These are phyloP conservation scores for Spongospora subterranea DNA, from an alignment of 208 protist species.

Conservation along the genomic window DNA sequence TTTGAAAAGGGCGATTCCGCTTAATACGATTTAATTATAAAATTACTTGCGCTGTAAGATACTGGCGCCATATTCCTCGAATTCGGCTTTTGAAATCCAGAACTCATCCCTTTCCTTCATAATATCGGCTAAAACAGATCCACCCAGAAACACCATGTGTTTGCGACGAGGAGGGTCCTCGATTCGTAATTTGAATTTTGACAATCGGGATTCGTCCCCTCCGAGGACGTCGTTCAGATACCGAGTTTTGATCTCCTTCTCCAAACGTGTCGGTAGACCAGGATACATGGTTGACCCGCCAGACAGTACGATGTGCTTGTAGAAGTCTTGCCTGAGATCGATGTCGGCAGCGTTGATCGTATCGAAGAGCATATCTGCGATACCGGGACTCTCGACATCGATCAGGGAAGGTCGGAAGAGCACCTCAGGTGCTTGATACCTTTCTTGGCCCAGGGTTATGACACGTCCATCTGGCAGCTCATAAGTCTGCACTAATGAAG, in stretches of 20 bases:
- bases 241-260: conserved; percentile 87
- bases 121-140: conserved; percentile 90
- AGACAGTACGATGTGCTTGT: conserved; percentile 94
- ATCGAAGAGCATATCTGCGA: conserved; percentile 88
- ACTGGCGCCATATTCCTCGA: conserved; percentile 77
- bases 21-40: no score
- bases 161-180: conserved; percentile 94
- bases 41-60: conserved; percentile 43
- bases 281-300: conserved; percentile 96
- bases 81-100: conserved; percentile 84
- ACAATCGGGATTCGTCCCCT: conserved; percentile 75
- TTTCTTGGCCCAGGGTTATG: conserved; percentile 88
- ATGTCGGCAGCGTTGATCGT: conserved; percentile 86
- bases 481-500: conserved; percentile 80
- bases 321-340: conserved; percentile 84
- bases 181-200: conserved; percentile 71
- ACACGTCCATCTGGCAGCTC: conserved; percentile 77
- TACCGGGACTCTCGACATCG: conserved; percentile 85
- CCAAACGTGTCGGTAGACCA: conserved; percentile 89
- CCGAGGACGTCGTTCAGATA: conserved; percentile 88
- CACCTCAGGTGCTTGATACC: conserved; percentile 89
- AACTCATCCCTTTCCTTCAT: conserved; percentile 84
- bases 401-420: conserved; percentile 93
- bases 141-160: conserved; percentile 96
- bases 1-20: no score